Percentiles rank a stretch among this genome's conserved stretches.
These are phyloP conservation scores for Saprolegnia parasitica DNA, from an alignment of 352 stramenopile genomes.

Conservation along the genomic window DNA sequence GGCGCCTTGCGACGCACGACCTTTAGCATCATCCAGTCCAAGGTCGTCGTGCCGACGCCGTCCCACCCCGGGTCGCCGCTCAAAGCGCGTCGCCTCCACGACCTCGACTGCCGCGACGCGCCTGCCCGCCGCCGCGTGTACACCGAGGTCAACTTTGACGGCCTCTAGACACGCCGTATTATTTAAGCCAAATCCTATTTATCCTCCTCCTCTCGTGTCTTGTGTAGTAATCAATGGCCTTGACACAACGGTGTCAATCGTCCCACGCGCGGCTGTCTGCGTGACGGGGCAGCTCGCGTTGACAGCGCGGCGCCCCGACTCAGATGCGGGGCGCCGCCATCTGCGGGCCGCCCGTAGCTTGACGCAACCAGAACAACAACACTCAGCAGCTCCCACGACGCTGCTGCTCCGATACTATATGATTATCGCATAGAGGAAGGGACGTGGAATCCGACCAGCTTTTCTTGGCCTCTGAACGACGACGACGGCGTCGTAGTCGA, in stretches of 20 bases:
- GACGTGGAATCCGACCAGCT: background rate
- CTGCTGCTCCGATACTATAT: too few species aligned
- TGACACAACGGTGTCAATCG: background rate
- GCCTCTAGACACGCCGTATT: slow-evolving; percentile 4
- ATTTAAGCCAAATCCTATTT: slow-evolving; percentile 21
- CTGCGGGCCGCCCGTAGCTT: background rate
- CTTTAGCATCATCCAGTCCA: slow-evolving; percentile 18
- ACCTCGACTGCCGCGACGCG: background rate
- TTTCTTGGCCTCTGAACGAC: too few species aligned
- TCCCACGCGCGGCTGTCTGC: slow-evolving; percentile 7
- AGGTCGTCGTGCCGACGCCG: background rate
- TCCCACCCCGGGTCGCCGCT: background rate
- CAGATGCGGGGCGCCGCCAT: background rate
- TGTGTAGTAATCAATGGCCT: background rate
- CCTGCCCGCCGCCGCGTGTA: slow-evolving; percentile 19
- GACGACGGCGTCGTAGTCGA: background rate
- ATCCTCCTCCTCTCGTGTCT: background rate
- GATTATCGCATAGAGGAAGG: too few species aligned
- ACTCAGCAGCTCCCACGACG: too few species aligned
- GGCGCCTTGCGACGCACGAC: background rate
- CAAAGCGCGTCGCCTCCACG: slow-evolving; percentile 11
- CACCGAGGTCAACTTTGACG: slow-evolving; percentile 30
- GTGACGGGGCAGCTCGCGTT: slow-evolving; percentile 6
- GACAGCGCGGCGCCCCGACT: background rate
- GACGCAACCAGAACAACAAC: too few species aligned